Conservation (phyloP, 352 stramenopile genomes). For the Phytophthora tentaculata region DNA sequence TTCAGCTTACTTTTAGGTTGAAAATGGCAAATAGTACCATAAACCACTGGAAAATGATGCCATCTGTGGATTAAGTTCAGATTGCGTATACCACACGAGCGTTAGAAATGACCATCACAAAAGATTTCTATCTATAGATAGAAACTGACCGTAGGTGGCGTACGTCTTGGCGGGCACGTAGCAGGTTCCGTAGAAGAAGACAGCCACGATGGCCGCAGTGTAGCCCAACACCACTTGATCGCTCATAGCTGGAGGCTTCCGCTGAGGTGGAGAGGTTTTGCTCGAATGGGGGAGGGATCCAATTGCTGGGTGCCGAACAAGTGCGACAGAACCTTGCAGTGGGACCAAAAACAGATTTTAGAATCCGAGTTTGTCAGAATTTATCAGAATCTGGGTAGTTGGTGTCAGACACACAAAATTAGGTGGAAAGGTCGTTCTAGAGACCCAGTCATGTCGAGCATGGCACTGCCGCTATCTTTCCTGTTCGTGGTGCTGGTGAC, state of each 20-base stretch:
- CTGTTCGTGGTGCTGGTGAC: constrained; percentile 2
- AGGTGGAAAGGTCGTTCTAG: background rate
- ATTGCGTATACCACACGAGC: constrained; percentile 24
- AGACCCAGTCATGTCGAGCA: background rate
- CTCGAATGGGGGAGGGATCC: background rate
- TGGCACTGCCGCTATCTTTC: background rate
- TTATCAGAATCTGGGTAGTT: background rate
- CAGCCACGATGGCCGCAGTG: constrained; percentile 59
- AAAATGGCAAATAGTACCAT: constrained; percentile 57
- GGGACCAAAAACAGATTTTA: background rate
- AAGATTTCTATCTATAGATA: constrained; percentile 3
- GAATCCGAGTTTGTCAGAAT: background rate
- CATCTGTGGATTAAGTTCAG: constrained; percentile 49
- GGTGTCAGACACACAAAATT: no score
- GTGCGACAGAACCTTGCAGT: constrained; percentile 8
- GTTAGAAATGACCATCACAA: no score
- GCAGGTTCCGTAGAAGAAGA: constrained; percentile 88
- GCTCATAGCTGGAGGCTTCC: constrained; percentile 21
- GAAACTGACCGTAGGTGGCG: constrained; percentile 70
- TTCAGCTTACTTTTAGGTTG: no score
- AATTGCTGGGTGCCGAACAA: background rate
- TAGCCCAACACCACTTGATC: constrained; percentile 62
- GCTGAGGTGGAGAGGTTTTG: background rate
- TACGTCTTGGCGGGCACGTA: constrained; percentile 88
- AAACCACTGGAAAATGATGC: constrained; percentile 91